Base-by-base conservation (phyloP, 495 filamentous ascomycete genomes). In the Aspergillus saccharolyticus region DNA sequence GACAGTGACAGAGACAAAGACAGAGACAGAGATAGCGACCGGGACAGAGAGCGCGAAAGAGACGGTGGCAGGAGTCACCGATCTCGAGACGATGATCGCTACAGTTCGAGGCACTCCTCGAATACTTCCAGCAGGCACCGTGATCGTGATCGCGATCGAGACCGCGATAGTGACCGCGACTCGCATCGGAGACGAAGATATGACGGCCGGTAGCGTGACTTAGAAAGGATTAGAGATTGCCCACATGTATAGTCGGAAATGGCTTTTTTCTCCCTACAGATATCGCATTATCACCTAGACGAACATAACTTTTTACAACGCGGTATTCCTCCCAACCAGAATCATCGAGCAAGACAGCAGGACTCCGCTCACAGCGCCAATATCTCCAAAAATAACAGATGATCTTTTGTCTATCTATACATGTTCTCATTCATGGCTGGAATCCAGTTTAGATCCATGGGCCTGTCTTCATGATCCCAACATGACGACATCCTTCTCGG, bases 401-500 rank as follows among this genome's bases (percentile, higher is more conserved):
- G 55, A 56, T 53, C 25, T 54, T 52, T 55, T 52, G 49, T 67
- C 54, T 62, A 61, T 62, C 52, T 57, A 42, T 67, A 64, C 59
- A 63, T 61, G 52, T 45, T 51, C 54, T 59, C 63, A 53, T 62
- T 57, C 47, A 55, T 44, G 19, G 22, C n/a, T 17, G 18, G 45
- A 39, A 45, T 21, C 25, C 43, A 42, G 17, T 12, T 20, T 14
- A 42, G 39, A 21, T 42, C 44, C 16, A 6, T 15, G 24, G 25
- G 9, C 3, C n/a, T 15, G n/a, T 44, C 17, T 49, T 55, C 65
- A 78, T 60, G 59, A 69, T 25, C 68, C 74, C 52, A 75, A 60
- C 74, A 78, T 78, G 53, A 75, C 64, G 42, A 77, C 68, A 62
- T 78, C 75, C 65, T 77, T 71, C 56, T 76, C 71, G 65, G 70